These are phyloP conservation scores for Knoxdaviesia proteae DNA, from an alignment of 2,329 filamentous ascomycete genomes.

Conservation along the genomic window DNA sequence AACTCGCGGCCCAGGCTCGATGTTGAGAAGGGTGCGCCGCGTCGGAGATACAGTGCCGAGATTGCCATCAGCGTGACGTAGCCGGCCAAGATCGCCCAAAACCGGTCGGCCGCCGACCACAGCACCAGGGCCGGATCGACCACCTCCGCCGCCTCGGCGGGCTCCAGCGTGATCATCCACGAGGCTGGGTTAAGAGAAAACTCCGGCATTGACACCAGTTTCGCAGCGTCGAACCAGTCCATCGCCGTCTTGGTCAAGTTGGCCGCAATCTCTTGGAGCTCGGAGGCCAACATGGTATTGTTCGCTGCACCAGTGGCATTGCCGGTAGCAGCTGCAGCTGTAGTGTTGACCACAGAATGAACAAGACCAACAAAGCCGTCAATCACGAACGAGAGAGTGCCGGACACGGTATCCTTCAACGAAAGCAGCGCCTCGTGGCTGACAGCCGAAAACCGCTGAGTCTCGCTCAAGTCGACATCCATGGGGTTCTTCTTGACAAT, in stretches of 20 bases:
- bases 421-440: conserved; percentile 49
- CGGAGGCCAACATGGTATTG: background rate
- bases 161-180: conserved; percentile 37
- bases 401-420: conserved; percentile 21
- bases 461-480: conserved; percentile 30
- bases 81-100: conserved; percentile 57
- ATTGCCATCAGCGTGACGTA: conserved; percentile 58
- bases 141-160: conserved; percentile 15
- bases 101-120: conserved; percentile 45
- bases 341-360: too few relatives aligned
- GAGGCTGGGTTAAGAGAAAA: conserved; percentile 24
- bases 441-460: conserved; percentile 56
- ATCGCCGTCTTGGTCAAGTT: background rate
- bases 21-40: conserved; percentile 46
- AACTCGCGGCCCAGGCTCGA: conserved; percentile 34
- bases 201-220: background rate
- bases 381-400: conserved; percentile 2
- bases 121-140: conserved; percentile 39
- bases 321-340: too few relatives aligned
- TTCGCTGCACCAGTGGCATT: too few relatives aligned
- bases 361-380: background rate
- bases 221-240: background rate
- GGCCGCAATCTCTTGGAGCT: background rate
- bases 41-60: conserved; percentile 60
- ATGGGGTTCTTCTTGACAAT: conserved; percentile 28